These are phyloP conservation scores for Sanguinoderma infundibulare DNA, from an alignment of 1,284 basidiomycete species.

Conservation along the genomic window DNA sequence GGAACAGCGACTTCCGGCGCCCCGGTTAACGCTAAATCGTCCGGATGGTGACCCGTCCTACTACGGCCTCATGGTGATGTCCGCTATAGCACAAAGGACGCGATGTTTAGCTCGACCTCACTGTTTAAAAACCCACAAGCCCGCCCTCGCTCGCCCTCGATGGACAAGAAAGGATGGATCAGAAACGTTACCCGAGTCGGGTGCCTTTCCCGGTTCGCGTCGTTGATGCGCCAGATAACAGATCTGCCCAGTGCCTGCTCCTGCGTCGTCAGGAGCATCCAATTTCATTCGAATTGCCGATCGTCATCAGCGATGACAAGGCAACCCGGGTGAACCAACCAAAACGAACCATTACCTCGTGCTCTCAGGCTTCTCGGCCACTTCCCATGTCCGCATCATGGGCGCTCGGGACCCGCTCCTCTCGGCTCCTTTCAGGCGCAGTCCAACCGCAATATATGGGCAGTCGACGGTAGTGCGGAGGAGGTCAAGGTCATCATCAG, in stretches of 20 bases:
- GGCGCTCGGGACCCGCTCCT: slow-evolving; percentile 11
- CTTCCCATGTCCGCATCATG: slow-evolving; percentile 8
- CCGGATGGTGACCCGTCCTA: slow-evolving; percentile 26
- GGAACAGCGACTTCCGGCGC: slow-evolving; percentile 19
- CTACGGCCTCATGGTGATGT: slow-evolving; percentile 18
- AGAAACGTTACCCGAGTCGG: too few relatives aligned
- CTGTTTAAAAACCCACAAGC: background rate
- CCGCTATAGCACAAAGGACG: background rate
- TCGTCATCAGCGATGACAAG: slow-evolving; percentile 26
- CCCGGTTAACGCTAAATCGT: slow-evolving; percentile 22
- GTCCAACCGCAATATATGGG: slow-evolving; percentile 16
- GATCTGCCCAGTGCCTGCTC: slow-evolving; percentile 11
- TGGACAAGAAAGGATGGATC: too few relatives aligned
- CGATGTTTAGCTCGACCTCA: background rate
- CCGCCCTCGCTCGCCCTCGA: background rate
- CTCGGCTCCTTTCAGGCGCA: slow-evolving; percentile 18
- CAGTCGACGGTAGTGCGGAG: background rate
- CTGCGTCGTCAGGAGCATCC: slow-evolving; percentile 21
- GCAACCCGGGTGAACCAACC: slow-evolving; percentile 27
- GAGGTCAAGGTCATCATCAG: background rate
- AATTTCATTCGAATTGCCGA: slow-evolving; percentile 26
- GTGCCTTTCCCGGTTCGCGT: slow-evolving; percentile 16
- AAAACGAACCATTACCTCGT: slow-evolving; percentile 18
- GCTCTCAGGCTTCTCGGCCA: slow-evolving; percentile 16
- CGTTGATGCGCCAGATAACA: slow-evolving; percentile 25